Evolutionary conservation across 2,329 filamentous ascomycete species (phyloP).

Genomic region (Alternaria gaisen): DNA sequence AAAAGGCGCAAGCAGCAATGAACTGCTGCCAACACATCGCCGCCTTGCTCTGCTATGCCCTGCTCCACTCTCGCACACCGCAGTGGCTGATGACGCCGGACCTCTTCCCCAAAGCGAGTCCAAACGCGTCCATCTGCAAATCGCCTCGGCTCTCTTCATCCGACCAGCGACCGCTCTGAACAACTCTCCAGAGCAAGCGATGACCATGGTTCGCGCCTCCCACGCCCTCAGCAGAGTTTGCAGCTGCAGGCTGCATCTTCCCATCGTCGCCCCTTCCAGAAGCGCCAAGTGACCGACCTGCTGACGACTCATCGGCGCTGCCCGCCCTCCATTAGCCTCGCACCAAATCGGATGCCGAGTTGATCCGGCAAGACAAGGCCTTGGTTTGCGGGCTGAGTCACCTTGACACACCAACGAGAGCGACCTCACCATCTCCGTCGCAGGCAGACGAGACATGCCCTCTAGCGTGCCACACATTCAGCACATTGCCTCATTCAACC

Average conservation of each 20-base stretch:
- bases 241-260: slow-evolving; percentile 21
- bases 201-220: slow-evolving; percentile 15
- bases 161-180: slow-evolving; percentile 6
- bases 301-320: slow-evolving; percentile 24
- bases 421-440: slow-evolving; percentile 18
- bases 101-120: slow-evolving; percentile 20
- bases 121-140: slow-evolving; percentile 17
- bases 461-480: slow-evolving; percentile 16
- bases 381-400: slow-evolving; percentile 37
- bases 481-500: slow-evolving; percentile 14
- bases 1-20: slow-evolving; percentile 25
- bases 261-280: slow-evolving; percentile 27
- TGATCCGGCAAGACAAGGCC: slow-evolving; percentile 23
- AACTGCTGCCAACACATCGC: slow-evolving; percentile 26
- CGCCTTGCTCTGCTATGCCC: slow-evolving; percentile 3
- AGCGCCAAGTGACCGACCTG: slow-evolving; percentile 19
- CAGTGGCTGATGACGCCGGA: slow-evolving; percentile 18
- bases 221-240: slow-evolving; percentile 13
- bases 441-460: slow-evolving; percentile 30
- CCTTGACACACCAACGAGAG: slow-evolving; percentile 22
- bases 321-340: slow-evolving; percentile 17
- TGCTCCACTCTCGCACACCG: slow-evolving; percentile 8
- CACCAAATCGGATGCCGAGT: slow-evolving; percentile 18
- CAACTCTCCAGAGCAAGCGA: neutral
- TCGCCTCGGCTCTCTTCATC: slow-evolving; percentile 13